Conservation (phyloP, 2,329 filamentous ascomycete genomes). For the Hypocreales sp. region DNA sequence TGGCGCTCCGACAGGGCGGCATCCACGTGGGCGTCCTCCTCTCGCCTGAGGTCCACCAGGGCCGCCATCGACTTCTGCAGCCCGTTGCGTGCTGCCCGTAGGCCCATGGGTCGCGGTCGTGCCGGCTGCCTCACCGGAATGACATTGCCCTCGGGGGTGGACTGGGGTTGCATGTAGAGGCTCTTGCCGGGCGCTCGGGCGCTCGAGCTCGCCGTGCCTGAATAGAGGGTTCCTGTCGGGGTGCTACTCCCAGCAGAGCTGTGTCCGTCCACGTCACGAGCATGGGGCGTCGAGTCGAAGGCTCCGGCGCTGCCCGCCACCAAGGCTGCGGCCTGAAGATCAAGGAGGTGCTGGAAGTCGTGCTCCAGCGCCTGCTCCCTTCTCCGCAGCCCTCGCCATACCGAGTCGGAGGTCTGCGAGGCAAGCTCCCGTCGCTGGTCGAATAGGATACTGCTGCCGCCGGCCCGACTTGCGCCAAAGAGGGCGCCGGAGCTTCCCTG, state of each 20-base stretch:
- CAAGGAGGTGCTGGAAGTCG: conserved; percentile 31
- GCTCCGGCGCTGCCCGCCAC: conserved; percentile 18
- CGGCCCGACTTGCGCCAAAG: conserved; percentile 2
- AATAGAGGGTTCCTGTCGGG: conserved; percentile 23
- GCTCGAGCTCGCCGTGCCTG: no score
- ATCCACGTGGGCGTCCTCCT: conserved; percentile 48
- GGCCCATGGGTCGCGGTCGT: conserved; percentile 30
- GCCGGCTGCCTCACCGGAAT: conserved; percentile 46
- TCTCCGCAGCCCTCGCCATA: conserved; percentile 30
- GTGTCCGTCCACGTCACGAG: conserved; percentile 14
- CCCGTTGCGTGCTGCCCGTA: conserved; percentile 48
- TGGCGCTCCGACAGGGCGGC: conserved; percentile 40
- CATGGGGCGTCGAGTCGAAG: conserved; percentile 5
- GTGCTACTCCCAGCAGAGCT: conserved; percentile 27
- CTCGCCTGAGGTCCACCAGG: conserved; percentile 48
- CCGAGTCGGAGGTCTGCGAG: conserved; percentile 21
- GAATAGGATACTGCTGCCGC: conserved; percentile 20
- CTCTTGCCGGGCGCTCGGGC: no score
- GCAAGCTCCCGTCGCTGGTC: conserved; percentile 15
- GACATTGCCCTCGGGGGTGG: conserved; percentile 28
- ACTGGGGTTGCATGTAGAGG: conserved; percentile 23
- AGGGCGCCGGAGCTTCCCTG: conserved; percentile 1
- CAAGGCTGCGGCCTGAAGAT: conserved; percentile 31
- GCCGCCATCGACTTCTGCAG: conserved; percentile 48
- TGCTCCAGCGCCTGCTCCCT: conserved; percentile 28